These are phyloP conservation scores for Hypholoma fasciculare DNA, from an alignment of 768 basidiomycete genomes.

Conservation along the genomic window DNA sequence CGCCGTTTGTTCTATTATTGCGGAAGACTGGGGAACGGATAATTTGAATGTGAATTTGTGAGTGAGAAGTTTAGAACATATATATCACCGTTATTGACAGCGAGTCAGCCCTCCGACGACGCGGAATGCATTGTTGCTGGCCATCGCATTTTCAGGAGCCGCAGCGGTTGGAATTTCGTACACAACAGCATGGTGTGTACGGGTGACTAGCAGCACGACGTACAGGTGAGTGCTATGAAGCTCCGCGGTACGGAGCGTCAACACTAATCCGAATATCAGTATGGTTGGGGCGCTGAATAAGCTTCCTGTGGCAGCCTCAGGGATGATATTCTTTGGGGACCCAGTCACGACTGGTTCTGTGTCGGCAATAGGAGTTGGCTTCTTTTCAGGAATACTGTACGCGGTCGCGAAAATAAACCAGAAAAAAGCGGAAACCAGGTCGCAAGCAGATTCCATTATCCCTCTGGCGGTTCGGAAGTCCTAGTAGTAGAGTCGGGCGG, in stretches of 20 bases:
- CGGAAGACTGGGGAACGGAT: constrained; percentile 87
- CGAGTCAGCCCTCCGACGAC: constrained; percentile 77
- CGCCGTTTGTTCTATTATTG: constrained; percentile 72
- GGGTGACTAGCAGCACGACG: constrained; percentile 96
- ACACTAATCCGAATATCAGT: constrained; percentile 34
- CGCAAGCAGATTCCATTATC: constrained; percentile 52
- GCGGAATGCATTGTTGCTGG: constrained; percentile 74
- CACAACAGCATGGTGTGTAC: constrained; percentile 98
- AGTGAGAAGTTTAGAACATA: constrained; percentile 29
- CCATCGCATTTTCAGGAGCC: constrained; percentile 96
- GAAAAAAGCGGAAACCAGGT: constrained; percentile 68
- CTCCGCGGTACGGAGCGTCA: not conserved
- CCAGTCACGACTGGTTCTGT: constrained; percentile 85
- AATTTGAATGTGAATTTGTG: constrained; percentile 88
- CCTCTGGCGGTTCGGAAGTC: constrained; percentile 55
- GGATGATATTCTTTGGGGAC: constrained; percentile 97
- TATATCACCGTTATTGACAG: constrained; percentile 2
- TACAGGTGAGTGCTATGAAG: constrained; percentile 64
- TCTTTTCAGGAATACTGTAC: constrained; percentile 90
- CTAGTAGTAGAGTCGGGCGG: constrained; percentile 16
- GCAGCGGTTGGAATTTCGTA: constrained; percentile 98
- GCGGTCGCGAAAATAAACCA: constrained; percentile 95
- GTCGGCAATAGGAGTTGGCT: constrained; percentile 84
- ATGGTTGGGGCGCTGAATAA: constrained; percentile 99
- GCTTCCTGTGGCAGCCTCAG: constrained; percentile 97